Conservation (phyloP, 1,139 yeast species). For the Suhomyces maxii region DNA sequence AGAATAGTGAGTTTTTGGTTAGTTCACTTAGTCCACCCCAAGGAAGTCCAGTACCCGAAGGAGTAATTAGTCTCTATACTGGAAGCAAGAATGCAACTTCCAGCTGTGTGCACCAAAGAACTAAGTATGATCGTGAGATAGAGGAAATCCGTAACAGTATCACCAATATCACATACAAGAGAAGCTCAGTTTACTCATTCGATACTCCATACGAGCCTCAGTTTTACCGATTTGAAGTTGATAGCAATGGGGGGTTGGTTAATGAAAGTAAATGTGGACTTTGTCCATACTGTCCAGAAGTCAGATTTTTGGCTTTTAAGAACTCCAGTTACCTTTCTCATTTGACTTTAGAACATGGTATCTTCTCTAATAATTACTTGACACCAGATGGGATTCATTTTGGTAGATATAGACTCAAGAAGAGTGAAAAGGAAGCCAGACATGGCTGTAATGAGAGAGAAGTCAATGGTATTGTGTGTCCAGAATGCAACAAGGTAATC, state of each 20-base stretch:
- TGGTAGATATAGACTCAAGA: constrained; percentile 15
- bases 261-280: constrained; percentile 31
- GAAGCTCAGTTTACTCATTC: constrained; percentile 18
- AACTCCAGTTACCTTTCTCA: constrained; percentile 36
- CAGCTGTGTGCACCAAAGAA: constrained; percentile 8
- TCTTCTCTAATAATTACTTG: constrained; percentile 31
- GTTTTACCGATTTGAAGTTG: constrained; percentile 27
- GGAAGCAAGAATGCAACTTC: neutral
- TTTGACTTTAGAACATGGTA: constrained; percentile 37
- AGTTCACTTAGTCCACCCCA: neutral
- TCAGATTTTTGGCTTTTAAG: constrained; percentile 34
- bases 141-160: constrained; percentile 9
- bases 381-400: constrained; percentile 23
- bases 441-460: constrained; percentile 7
- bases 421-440: constrained; percentile 5
- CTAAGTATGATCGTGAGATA: constrained; percentile 10
- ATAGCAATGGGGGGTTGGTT: constrained; percentile 17
- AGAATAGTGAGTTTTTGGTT: constrained; percentile 5
- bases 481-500: constrained; percentile 18
- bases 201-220: constrained; percentile 31
- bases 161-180: constrained; percentile 21
- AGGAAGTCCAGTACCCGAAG: too few relatives aligned
- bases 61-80: too few relatives aligned
- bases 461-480: constrained; percentile 19
- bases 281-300: constrained; percentile 33